phyloP scores from a whole-genome alignment of 495 filamentous ascomycete species.

The Penicillium chermesinum region DNA sequence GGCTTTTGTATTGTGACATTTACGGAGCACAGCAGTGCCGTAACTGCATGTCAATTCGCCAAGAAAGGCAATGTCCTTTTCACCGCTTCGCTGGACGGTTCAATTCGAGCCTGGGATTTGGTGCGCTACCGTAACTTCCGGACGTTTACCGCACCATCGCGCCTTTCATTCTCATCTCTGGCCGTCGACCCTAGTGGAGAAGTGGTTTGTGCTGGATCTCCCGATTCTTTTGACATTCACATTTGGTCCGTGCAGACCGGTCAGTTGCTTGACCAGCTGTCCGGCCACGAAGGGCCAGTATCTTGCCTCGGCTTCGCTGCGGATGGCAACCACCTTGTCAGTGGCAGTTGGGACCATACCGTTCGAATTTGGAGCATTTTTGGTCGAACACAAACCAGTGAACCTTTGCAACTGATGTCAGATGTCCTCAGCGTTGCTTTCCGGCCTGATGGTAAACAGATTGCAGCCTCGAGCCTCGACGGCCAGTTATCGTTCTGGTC shows the following conservation, averaged over 20 bases:
- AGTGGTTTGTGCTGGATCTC: slow-evolving; percentile 87
- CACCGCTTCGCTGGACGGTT: slow-evolving; percentile 89
- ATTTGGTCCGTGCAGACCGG: slow-evolving; percentile 98
- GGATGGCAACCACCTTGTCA: slow-evolving; percentile 74
- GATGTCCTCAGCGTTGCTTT: slow-evolving; percentile 86
- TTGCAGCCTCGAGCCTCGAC: slow-evolving; percentile 88
- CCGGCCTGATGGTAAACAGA: slow-evolving; percentile 82
- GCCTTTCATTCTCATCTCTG: slow-evolving; percentile 85
- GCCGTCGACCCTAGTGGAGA: slow-evolving; percentile 97
- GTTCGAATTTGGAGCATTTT: slow-evolving; percentile 96
- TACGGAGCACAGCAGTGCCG: slow-evolving; percentile 90
- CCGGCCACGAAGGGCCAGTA: slow-evolving; percentile 92
- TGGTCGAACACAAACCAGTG: slow-evolving; percentile 84
- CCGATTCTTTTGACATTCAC: slow-evolving; percentile 95
- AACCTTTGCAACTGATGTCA: slow-evolving; percentile 83
- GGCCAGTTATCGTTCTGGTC: slow-evolving; percentile 96
- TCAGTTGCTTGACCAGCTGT: slow-evolving; percentile 82
- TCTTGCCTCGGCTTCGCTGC: slow-evolving; percentile 82
- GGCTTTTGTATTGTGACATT: slow-evolving; percentile 98
- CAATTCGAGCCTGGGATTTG: slow-evolving; percentile 91
- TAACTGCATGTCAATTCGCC: slow-evolving; percentile 93
- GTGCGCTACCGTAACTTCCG: slow-evolving; percentile 95
- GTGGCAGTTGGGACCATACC: slow-evolving; percentile 92
- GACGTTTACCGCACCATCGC: slow-evolving; percentile 88
- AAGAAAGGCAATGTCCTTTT: slow-evolving; percentile 93